A percentile compares a stretch with the other conserved stretches of the same genome.
Conservation (phyloP, 352 stramenopile genomes). For the Phytophthora pistaciae region DNA sequence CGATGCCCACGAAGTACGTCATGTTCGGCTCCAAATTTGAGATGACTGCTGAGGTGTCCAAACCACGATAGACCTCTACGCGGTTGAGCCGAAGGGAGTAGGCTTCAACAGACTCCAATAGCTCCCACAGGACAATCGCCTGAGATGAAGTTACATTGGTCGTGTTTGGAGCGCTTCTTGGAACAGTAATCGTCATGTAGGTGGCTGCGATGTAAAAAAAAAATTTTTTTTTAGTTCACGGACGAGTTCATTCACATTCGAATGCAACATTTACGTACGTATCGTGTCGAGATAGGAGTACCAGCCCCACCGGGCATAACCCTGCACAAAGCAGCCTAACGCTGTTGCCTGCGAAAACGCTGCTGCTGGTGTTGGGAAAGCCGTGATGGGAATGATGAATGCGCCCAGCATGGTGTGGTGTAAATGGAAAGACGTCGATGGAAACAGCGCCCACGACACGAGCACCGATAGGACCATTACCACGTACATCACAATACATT, state of each 20-base stretch:
- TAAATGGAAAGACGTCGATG: slow-evolving; percentile 71
- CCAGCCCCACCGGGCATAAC: slow-evolving; percentile 84
- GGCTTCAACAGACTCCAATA: slow-evolving; percentile 56
- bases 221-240: background rate
- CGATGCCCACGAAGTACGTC: slow-evolving; percentile 82
- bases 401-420: slow-evolving; percentile 82
- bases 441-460: slow-evolving; percentile 66
- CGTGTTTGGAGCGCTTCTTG: slow-evolving; percentile 32
- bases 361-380: slow-evolving; percentile 64
- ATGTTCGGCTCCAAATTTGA: slow-evolving; percentile 60
- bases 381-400: slow-evolving; percentile 74
- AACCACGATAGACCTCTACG: slow-evolving; percentile 76
- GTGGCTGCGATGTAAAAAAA: slow-evolving; percentile 44
- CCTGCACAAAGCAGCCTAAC: slow-evolving; percentile 76
- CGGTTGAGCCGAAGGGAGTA: slow-evolving; percentile 83
- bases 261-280: slow-evolving; percentile 45
- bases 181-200: slow-evolving; percentile 65
- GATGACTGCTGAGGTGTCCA: slow-evolving; percentile 49
- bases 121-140: slow-evolving; percentile 61
- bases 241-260: background rate
- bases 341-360: slow-evolving; percentile 58
- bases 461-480: slow-evolving; percentile 30
- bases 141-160: slow-evolving; percentile 51
- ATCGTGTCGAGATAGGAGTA: slow-evolving; percentile 68
- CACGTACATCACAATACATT: slow-evolving; percentile 48